Base-by-base conservation (phyloP, 129 eudicot genomes). In the Logfia minima region DNA sequence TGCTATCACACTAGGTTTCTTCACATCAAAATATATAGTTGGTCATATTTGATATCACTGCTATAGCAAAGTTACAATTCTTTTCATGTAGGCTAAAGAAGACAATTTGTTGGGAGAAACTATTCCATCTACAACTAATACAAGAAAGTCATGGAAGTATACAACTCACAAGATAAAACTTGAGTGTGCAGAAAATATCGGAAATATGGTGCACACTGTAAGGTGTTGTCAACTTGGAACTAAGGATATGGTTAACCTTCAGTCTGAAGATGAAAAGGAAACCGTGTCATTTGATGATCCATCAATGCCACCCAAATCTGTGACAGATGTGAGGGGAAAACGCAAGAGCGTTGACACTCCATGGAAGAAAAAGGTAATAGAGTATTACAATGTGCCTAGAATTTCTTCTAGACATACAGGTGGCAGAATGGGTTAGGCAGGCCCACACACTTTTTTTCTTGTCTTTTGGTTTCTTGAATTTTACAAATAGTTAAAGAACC, bases 281-380 rank as follows among this genome's bases (percentile, higher is more conserved):
- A 66, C 2, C 8, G 39, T 48, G 48, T 64, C 24, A 24, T n/a
- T 68, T 23, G 55, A 75, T 8, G 22, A 66, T 71, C 45, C 76
- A 76, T 6, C 76, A 71, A 9, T 60, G 72, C n/a, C 63, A 21
- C 0, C 61, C 72, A 61, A 51, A 34, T 19, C 3, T 14, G 28
- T 16, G 35, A 24, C 77, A 70, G 53, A 52, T 43, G 60, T 59
- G 62, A 79, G 61, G 31, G 76, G 28, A 32, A 78, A 65, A 71
- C 59, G 48, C 41, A 80, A 67, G 32, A 72, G 77, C 35, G 74
- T 68, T 41, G 23, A 18, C 29, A 55, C 7, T 41, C 22, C 63
- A 3, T n/a, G 5, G 19, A 59, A 75, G 23, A 58, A 68, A 68
- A 41, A 41, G 51, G 51, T 41, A 41, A 41, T 41, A 41, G 1